Base-by-base conservation (phyloP, 768 basidiomycete species). In the Dioszegia hungarica region DNA sequence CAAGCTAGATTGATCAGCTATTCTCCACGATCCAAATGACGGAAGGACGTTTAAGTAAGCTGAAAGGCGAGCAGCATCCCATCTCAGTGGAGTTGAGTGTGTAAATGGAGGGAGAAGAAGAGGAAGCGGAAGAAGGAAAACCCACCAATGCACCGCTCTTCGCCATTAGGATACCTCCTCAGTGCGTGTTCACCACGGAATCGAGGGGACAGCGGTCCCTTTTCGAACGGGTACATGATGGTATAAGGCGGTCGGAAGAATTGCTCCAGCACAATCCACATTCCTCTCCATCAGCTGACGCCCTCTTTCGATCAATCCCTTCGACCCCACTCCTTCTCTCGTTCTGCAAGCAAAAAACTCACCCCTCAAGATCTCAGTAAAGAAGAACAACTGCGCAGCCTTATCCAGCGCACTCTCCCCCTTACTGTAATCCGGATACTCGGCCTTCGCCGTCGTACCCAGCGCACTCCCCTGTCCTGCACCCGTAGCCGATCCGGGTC, bases 131-230 rank as follows among this genome's bases (percentile, higher is more conserved):
- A 33, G 52, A 24, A 27, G n/a, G 29, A 22, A 6, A 2, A 80
- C 89, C 66, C 67, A 92, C 94, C 94, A 61, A 99, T 99, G 79
- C 95, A 99, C 41, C 95, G 85, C 77, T 99, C 95, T 79, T 99
- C 95, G 22, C 95, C 95, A 61, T 87, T 93, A 14, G 95, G 91
- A 77, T 99, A 99, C 67, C 95, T 81, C 57, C 95, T 85, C 60
- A 99, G 79, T 28, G 95, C 95, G 77, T 99, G 95, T 77, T 99
- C 95, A 44, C 95, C 95, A 71, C 95, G 86, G 82, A 99, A 99
- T 59, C 95, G 89, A 46, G 95, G 92, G 27, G 92, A 95, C 45
- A 98, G 79, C 22, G 95, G 95, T 31, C 95, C 95, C 77, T 98
- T 98, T 80, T 99, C 95, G 66, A 91, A 95, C 3, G 92, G 93